phyloP scores from a whole-genome alignment of 495 filamentous ascomycete genomes.

The Neurospora sp. region DNA sequence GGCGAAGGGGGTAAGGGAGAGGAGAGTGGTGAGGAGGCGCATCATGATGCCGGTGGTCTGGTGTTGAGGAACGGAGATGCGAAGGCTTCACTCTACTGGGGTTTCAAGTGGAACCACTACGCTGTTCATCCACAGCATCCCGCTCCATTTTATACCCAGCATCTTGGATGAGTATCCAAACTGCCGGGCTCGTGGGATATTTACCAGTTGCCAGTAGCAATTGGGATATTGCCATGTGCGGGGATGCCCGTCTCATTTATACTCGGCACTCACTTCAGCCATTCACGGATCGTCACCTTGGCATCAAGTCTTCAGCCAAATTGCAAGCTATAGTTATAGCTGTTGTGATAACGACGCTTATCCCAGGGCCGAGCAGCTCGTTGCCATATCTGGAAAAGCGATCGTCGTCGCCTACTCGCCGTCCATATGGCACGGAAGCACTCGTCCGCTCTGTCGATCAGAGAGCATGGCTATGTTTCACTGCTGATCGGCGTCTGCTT shows the following conservation, averaged over 20 bases:
- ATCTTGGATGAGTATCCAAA: background rate
- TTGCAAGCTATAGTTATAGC: background rate
- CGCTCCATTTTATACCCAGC: background rate
- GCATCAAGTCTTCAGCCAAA: background rate
- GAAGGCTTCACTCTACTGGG: accelerated
- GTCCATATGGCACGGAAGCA: background rate
- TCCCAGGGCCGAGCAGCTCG: background rate
- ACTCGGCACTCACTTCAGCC: background rate
- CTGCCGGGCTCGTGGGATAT: background rate
- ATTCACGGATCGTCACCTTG: background rate
- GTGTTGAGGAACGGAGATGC: background rate
- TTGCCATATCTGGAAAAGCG: background rate
- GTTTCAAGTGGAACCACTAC: background rate
- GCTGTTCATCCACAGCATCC: background rate
- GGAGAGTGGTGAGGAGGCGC: background rate
- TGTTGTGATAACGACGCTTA: background rate
- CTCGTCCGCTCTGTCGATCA: background rate
- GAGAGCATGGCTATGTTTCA: background rate
- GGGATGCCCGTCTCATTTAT: background rate
- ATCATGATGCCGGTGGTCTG: background rate
- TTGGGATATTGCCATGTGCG: background rate
- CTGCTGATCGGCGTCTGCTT: background rate
- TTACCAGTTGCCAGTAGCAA: background rate
- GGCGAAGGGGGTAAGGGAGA: background rate
- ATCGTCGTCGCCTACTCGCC: background rate